These are phyloP conservation scores for Linum usitatissimum DNA, from an alignment of 345 rosid genomes.

Conservation along the genomic window DNA sequence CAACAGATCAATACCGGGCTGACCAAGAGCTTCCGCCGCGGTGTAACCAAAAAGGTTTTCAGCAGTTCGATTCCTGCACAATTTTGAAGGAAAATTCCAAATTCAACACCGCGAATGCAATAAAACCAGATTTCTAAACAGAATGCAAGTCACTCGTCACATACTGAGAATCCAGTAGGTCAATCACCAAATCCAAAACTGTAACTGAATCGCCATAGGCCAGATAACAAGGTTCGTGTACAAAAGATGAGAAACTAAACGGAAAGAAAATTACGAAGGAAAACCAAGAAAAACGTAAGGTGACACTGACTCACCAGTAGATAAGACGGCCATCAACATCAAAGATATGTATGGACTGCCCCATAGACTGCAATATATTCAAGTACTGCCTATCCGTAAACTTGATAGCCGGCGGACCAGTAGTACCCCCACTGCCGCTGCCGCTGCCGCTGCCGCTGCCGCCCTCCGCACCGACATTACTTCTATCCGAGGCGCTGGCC, in stretches of 20 bases:
- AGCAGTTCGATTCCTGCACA: constrained; percentile 75
- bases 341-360: constrained; percentile 79
- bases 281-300: background rate
- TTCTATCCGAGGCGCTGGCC: constrained; percentile 4
- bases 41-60: constrained; percentile 78
- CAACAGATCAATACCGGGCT: constrained; percentile 58
- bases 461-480: constrained; percentile 1
- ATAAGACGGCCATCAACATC: constrained; percentile 51
- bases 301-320: constrained; percentile 51
- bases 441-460: constrained; percentile 20
- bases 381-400: constrained; percentile 62
- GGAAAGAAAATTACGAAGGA: no score
- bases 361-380: constrained; percentile 89
- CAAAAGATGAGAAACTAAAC: background rate
- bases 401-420: constrained; percentile 48
- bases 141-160: background rate
- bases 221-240: background rate
- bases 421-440: constrained; percentile 15
- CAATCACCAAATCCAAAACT: background rate
- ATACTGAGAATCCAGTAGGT: background rate
- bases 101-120: background rate
- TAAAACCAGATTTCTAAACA: background rate
- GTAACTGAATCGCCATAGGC: background rate
- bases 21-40: constrained; percentile 67
- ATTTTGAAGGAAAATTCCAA: constrained; percentile 6